Base-by-base conservation (phyloP, 345 rosid genomes). In the Hevea brasiliensis region DNA sequence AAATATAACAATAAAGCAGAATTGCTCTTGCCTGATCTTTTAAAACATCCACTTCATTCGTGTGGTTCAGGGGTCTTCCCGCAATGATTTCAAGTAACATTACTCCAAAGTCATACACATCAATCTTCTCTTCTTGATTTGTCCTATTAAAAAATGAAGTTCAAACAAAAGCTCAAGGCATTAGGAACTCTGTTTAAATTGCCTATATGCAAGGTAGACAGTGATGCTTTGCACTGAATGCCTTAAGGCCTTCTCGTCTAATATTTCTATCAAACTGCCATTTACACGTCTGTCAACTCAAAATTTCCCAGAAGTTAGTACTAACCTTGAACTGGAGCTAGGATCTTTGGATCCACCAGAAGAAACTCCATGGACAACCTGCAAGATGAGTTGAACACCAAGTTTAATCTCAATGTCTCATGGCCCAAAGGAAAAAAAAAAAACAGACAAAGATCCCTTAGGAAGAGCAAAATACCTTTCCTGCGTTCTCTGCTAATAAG, bases 71-170 rank as follows among this genome's bases (percentile, higher is more conserved):
- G 60, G 90, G 88, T 72, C 84, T 87, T 66, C 98, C 97, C 42
- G 84, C 84, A 72, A 95, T 87, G 68, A 90, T 85, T 82, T 95
- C 99, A 4, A 92, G 90, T 81, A 95, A 82, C 71, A 92, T 92
- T 74, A 89, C 84, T 74, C 99, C 98, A 62, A 92, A 88, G 77
- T 90, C 91, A 71, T 86, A 86, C 37, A 95, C 77, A 51, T 92
- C 97, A 6, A 60, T 74, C 82, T 88, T 92, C 68, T 86, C 88
- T 65, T 84, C 90, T 41, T 77, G 78, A 32, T 72, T 79, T 18
- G 17, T 53, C 71, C 96, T 92, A 85, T 70, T 68, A 35, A 77
- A 65, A 47, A 74, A 60, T 72, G 78, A 23, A 29, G 55, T 29
- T 37, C 57, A 57, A 35, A 35, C 11, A 24, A 7, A 45, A n/a